Evolutionary conservation across 306 rosid genomes (phyloP), one percentile per base, ranked within the genome.

Genomic region (Vigna mungo): DNA sequence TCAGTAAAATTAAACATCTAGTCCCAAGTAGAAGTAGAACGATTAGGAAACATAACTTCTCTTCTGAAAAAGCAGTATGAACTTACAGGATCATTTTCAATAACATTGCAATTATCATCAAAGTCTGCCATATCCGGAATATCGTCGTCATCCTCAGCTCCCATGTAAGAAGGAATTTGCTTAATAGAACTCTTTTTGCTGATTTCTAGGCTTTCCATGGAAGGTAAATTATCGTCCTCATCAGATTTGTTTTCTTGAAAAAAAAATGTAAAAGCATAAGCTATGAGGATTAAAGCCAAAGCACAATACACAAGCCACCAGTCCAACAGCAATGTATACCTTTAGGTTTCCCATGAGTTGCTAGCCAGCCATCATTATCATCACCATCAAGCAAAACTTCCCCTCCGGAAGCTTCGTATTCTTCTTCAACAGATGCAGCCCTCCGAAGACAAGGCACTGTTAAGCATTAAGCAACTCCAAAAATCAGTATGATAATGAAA

Each of bases 321-420:
- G 37, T 72, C 25, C 71, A 79, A 71, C 39, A 78, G 63, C 56
- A 71, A 63, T 49, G 72, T 72, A 14, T 59, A 89, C 97, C 97
- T 84, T 89, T 95, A 21, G 99, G 99, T 85, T 87, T 90, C 72
- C 98, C 97, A 43, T 95, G 98, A 61, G 97, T 92, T 67, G 98
- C 98, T 83, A 95, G 79, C 98, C 98, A 95, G 46, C 98, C 98
- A 81, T 95, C 97, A 73, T 88, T 86, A 67, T 94, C 98, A 82
- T 92, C 98, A 65, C 89, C 87, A 73, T 95, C 99, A 72, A 95
- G 86, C 67, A 95, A 87, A 87, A 95, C 91, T 84, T 92, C 98
- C 70, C 89, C 93, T 55, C 98, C 98, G 6, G 97, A 87, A 72
- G 99, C 99, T 87, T 95, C 99, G 58, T 95, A 95, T 73, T 95